Base-by-base conservation (phyloP, 176 grass and related monocot genomes). In the Hsuehochloa calcarea region DNA sequence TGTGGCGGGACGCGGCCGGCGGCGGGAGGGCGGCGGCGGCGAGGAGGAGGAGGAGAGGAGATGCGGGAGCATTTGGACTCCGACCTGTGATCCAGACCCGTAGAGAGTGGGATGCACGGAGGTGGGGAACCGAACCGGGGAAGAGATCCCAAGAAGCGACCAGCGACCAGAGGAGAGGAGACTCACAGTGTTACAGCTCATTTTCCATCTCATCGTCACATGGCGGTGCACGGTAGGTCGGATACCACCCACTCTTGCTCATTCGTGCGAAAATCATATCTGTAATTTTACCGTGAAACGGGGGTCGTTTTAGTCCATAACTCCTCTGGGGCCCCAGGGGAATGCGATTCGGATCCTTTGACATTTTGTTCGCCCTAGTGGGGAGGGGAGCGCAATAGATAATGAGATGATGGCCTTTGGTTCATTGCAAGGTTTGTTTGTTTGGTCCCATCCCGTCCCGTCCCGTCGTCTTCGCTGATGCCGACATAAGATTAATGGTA, bases 121-220 rank as follows among this genome's bases (percentile, higher is more conserved):
- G 27, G 37, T 46, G 7, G 52, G 10, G 51, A 37, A 39, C 63
- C 38, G 51, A 37, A 39, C 63, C 38, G 61, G 44, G 38, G 54
- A 59, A 46, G 25, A 60, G 45, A 65, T 60, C 50, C 65, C 55
- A 44, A 40, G 49, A 44, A 34, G 62, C 71, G 74, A 55, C 70
- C 39, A 19, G 78, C 17, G 40, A 46, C n/a, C n/a, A n/a, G n/a
- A n/a, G n/a, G n/a, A n/a, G n/a, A 19, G 76, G 55, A n/a, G n/a
- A n/a, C n/a, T 10, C 63, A 34, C 19, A 22, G 10, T 11, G 52
- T 45, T 7, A 19, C 31, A 20, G 22, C 51, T 82, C 22, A 38
- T 47, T 74, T 85, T 85, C 75, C 88, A 82, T 68, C n/a, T n/a
- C n/a, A 63, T 15, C 75, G 47, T 64, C 75, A 74, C 88, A 81